phyloP scores from a whole-genome alignment of 129 eudicot genomes.

The Smallanthus sonchifolius region DNA sequence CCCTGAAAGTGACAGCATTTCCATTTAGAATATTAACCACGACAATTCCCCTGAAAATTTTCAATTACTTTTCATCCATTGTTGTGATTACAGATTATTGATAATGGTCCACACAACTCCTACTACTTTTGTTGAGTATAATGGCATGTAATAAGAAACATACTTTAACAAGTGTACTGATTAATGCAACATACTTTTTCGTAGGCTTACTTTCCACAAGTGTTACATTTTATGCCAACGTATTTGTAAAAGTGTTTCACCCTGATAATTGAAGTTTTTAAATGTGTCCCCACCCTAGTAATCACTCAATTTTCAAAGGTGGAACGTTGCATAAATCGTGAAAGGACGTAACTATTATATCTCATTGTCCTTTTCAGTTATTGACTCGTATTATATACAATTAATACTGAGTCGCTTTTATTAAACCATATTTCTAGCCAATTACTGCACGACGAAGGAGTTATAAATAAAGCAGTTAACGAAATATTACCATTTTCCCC shows the following conservation, averaged over 20 bases:
- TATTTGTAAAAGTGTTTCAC: not conserved
- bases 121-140: not conserved
- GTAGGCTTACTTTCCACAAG: not conserved
- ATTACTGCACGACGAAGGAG: not conserved
- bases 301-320: not conserved
- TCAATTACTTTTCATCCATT: not conserved
- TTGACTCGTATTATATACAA: not conserved
- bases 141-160: not conserved
- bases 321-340: not conserved
- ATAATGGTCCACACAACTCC: not conserved
- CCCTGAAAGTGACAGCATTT: not conserved
- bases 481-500: conserved; percentile 39
- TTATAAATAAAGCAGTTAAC: not conserved
- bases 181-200: not conserved
- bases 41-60: not conserved
- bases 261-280: not conserved
- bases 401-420: not conserved
- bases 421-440: not conserved
- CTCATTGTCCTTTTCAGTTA: not conserved
- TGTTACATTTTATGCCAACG: not conserved
- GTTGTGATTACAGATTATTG: not conserved
- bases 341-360: not conserved
- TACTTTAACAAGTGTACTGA: not conserved
- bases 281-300: not conserved
- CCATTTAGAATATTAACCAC: not conserved